Base-by-base conservation (phyloP, 2,329 filamentous ascomycete genomes). In the Parastagonospora avenae region DNA sequence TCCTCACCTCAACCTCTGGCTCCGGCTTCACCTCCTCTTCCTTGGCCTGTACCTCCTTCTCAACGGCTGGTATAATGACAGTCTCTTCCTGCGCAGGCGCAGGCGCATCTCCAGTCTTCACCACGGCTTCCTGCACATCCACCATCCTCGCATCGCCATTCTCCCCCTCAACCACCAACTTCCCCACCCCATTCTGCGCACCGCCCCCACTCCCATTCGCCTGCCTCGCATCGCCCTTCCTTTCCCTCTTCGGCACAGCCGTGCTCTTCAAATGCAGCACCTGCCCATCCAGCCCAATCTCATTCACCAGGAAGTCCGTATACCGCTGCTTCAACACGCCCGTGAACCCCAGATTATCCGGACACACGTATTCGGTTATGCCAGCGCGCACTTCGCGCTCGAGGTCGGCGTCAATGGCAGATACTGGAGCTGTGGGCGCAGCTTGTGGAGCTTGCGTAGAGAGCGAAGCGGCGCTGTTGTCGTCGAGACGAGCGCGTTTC, bases 251-350 rank as follows among this genome's bases (percentile, higher is more conserved):
- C 42, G 55, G 55, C 8, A 59, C 62, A 28, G 60, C 63, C 24
- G 82, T 73, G 46, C 79, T 82, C 50, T 74, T 79, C 42, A 97
- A 78, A 72, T 93, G 91, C 45, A 94, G 73, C 11, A 96, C 90
- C 46, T 85, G 76, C 12, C 92, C 92, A 66, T 88, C 84, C 28
- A 87, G 85, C 15, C 83, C 78, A 55, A 97, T 93, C 74, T 97
- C 92, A 67, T 96, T 92, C 63, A 97, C 92, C 62, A 94, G 80
- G 65, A 97, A 97, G 72, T 97, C 92, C 4, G 92, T 93, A 73
- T 92, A 97, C 60, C 85, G 81, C 67, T 88, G 85, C 78, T 91
- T 91, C 64, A 90, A 64, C 11, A 86, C 77, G 14, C 86, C 88
- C 11, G 76, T 72, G 59, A 90, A 90, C 1, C 85, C 84, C 48